Base-by-base conservation (phyloP, 345 rosid genomes). In the Eutrema yunnanense region DNA sequence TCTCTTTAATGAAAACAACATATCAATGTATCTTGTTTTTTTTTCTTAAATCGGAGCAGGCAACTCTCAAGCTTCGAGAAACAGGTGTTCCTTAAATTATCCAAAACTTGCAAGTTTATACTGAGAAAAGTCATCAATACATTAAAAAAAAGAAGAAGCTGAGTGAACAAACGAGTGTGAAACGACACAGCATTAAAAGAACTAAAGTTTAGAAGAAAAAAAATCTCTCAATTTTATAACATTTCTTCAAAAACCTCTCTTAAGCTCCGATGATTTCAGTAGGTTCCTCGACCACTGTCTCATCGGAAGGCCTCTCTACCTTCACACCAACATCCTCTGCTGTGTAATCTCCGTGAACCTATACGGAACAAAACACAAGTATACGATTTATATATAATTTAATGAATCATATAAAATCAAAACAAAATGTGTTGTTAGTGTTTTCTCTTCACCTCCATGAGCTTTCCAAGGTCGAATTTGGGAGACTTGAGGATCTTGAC, bases 381-480 rank as follows among this genome's bases (percentile, higher is more conserved):
- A 62, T 47, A 32, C 0, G 5, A 4, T 69, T 55, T 7, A 9
- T 7, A 32, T 49, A 42, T 10, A 27, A 12, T 22, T 3, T 4
- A 4, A 52, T 10, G 63, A 43, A 44, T 38, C 34, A 34, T 8
- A 10, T 13, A 3, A n/a, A 2, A 38, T 6, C 2, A 55, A 10
- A 6, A 9, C 32, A 51, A 26, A n/a, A 13, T 3, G 9, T 13
- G 0, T 14, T 13, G 26, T 1, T 22, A 3, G 19, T 49, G 36
- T 8, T n/a, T 72, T 14, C 12, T 65, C 5, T 52, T 58, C 75
- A 75, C 98, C 82, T 91, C 98, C 98, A 94, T 94, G 78, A 94
- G 81, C 78, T 91, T 94, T 70, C 98, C 98, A n/a, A 94, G 95
- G 78, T 94, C 98, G 54, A 94, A 94, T 78, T 94, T 94, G 52